Evolutionary conservation across 2,329 filamentous ascomycete genomes (phyloP).

Genomic region (Fusarium buharicum): DNA sequence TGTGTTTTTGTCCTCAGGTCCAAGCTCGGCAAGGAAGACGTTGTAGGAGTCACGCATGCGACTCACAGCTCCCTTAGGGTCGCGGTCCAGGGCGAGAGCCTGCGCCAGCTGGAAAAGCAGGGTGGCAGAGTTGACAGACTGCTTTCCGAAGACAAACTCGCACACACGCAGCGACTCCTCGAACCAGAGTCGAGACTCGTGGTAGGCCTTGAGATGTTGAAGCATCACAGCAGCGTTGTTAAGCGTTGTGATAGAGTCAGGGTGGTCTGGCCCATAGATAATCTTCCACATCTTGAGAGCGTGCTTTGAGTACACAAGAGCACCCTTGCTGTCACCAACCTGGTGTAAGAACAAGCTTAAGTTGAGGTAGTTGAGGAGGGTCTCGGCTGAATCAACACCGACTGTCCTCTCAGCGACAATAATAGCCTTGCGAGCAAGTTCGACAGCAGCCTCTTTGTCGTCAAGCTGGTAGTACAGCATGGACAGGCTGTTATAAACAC

Average conservation of each 20-base stretch:
- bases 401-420: slow-evolving; percentile 95
- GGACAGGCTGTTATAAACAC: slow-evolving; percentile 93
- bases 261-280: slow-evolving; percentile 92
- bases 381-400: slow-evolving; percentile 92
- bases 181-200: slow-evolving; percentile 96
- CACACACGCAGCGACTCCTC: slow-evolving; percentile 91
- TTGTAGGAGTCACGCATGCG: slow-evolving; percentile 97
- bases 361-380: slow-evolving; percentile 94
- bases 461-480: slow-evolving; percentile 98
- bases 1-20: slow-evolving; percentile 93
- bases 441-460: slow-evolving; percentile 94
- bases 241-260: slow-evolving; percentile 97
- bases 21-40: slow-evolving; percentile 90
- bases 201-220: slow-evolving; percentile 92
- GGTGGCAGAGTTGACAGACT: slow-evolving; percentile 92
- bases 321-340: slow-evolving; percentile 86
- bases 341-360: slow-evolving; percentile 94
- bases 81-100: slow-evolving; percentile 92
- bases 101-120: slow-evolving; percentile 97
- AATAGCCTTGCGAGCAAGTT: slow-evolving; percentile 94
- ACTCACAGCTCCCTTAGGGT: slow-evolving; percentile 89
- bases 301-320: slow-evolving; percentile 90
- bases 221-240: slow-evolving; percentile 99
- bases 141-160: slow-evolving; percentile 87
- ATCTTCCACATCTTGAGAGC: slow-evolving; percentile 96